Evolutionary conservation across 371 early-diverging fungal genomes (phyloP).

Genomic region (Mortierella sp.): DNA sequence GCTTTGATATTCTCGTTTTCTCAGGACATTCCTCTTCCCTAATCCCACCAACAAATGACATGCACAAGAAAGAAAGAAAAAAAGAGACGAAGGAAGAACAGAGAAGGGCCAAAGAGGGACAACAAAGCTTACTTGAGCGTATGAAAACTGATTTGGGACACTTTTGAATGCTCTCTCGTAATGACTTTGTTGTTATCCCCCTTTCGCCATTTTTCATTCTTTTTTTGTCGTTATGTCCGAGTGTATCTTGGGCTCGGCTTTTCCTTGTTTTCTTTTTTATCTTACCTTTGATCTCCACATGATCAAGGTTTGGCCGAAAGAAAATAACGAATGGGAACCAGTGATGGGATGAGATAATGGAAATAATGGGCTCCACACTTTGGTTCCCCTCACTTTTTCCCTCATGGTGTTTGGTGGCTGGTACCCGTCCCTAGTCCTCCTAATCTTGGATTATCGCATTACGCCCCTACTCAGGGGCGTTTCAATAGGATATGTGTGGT

Average conservation of each 20-base stretch:
- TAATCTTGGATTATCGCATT: slow-evolving; percentile 4
- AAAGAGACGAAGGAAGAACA: background rate
- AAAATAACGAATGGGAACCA: background rate
- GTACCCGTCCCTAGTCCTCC: background rate
- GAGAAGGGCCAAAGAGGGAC: background rate
- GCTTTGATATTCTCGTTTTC: background rate
- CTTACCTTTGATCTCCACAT: slow-evolving; percentile 10
- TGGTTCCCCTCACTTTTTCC: background rate
- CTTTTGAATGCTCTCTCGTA: background rate
- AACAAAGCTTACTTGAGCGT: background rate
- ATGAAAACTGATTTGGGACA: background rate
- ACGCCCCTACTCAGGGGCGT: background rate
- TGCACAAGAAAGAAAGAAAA: background rate
- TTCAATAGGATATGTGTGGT: background rate
- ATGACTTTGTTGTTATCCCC: background rate
- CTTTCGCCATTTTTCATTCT: background rate
- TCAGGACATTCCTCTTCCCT: background rate
- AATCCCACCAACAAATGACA: slow-evolving; percentile 2
- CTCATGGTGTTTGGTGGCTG: background rate
- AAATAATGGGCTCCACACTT: background rate
- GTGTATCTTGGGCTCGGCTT: too few species aligned
- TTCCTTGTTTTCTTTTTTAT: background rate
- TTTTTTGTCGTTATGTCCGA: background rate
- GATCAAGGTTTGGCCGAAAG: slow-evolving; percentile 8
- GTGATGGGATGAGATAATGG: background rate